Evolutionary conservation across 208 protist genomes (phyloP).

Genomic region (Leishmania amazonensis): DNA sequence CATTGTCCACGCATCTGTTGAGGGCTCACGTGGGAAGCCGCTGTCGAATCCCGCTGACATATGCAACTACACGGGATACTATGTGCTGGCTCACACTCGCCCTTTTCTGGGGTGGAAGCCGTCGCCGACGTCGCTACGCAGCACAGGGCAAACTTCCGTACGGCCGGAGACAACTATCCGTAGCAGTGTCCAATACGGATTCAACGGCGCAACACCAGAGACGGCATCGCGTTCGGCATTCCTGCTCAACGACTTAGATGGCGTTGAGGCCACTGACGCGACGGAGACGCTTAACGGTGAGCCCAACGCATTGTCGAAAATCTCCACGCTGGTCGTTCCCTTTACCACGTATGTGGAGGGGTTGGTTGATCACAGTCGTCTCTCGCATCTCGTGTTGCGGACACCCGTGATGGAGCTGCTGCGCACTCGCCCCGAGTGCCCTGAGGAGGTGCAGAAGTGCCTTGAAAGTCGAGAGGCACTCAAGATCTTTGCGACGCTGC

Average conservation of each 20-base stretch:
- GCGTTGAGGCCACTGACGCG: neutral
- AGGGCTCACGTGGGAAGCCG: constrained; percentile 19
- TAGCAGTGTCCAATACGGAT: neutral
- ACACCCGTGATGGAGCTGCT: constrained; percentile 37
- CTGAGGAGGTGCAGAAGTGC: constrained; percentile 29
- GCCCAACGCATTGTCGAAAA: neutral
- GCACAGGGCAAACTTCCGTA: neutral
- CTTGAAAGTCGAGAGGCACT: constrained; percentile 49
- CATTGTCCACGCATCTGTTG: constrained; percentile 57
- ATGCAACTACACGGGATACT: constrained; percentile 52
- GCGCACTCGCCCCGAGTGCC: constrained; percentile 21
- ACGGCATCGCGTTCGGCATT: neutral
- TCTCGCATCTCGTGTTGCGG: constrained; percentile 69
- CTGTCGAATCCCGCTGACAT: constrained; percentile 22
- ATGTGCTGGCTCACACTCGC: constrained; percentile 64
- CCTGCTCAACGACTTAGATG: neutral
- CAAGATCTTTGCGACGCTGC: constrained; percentile 53
- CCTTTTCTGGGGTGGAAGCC: constrained; percentile 79
- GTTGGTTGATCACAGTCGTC: constrained; percentile 9
- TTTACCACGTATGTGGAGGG: constrained; percentile 65
- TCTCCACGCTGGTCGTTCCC: constrained; percentile 39
- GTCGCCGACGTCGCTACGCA: constrained; percentile 5
- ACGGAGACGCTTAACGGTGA: neutral
- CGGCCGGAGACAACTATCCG: too few species aligned
- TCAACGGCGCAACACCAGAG: neutral